A percentile compares a stretch with the other conserved stretches of the same genome.
Evolutionary conservation across 2,329 filamentous ascomycete genomes (phyloP).

Genomic region (Cladophialophora chaetospira): DNA sequence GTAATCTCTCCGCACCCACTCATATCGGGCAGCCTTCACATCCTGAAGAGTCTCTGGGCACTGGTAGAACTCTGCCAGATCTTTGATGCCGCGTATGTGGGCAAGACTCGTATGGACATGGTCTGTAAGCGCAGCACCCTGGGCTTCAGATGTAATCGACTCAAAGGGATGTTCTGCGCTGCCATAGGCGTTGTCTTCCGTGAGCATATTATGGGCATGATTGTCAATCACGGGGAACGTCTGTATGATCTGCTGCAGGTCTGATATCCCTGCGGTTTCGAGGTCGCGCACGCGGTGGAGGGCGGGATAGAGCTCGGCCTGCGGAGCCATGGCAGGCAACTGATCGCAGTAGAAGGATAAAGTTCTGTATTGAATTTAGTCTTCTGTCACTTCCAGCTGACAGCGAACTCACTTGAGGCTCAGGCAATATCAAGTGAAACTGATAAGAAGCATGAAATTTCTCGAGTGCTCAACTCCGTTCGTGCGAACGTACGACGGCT

Average conservation of each 20-base stretch:
- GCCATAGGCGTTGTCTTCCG: slow-evolving; percentile 36
- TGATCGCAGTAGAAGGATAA: too few species aligned
- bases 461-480: slow-evolving; percentile 7
- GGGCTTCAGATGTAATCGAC: slow-evolving; percentile 72
- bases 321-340: slow-evolving; percentile 23
- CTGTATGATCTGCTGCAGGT: slow-evolving; percentile 41
- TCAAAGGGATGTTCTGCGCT: slow-evolving; percentile 51
- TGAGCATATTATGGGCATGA: slow-evolving; percentile 51
- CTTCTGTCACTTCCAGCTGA: too few species aligned
- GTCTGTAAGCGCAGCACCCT: slow-evolving; percentile 63
- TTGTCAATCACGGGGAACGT: slow-evolving; percentile 50
- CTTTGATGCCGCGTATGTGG: slow-evolving; percentile 68
- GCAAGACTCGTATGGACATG: slow-evolving; percentile 65
- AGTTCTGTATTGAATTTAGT: too few species aligned
- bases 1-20: slow-evolving; percentile 53
- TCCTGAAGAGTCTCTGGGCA: slow-evolving; percentile 66
- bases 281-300: slow-evolving; percentile 28
- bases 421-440: too few species aligned
- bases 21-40: slow-evolving; percentile 52
- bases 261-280: slow-evolving; percentile 33
- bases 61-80: slow-evolving; percentile 66
- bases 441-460: slow-evolving; percentile 3
- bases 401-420: background rate
- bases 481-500: background rate
- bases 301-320: slow-evolving; percentile 38